Evolutionary conservation across 768 basidiomycete species (phyloP).

Genomic region (Boletellus sp.): DNA sequence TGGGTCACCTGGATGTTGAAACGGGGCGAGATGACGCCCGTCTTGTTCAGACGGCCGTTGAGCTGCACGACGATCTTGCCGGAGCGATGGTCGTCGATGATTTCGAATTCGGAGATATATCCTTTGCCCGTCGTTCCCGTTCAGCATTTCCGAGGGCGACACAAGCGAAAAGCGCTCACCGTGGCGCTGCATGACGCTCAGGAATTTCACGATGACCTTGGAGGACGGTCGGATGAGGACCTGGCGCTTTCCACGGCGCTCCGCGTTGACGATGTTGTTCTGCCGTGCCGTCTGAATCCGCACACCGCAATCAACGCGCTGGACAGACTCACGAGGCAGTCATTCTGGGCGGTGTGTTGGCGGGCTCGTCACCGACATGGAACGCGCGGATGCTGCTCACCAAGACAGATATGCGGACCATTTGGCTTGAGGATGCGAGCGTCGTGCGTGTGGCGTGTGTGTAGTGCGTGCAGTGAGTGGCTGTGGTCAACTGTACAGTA

Average conservation of each 20-base stretch:
- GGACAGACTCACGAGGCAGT: conserved; percentile 46
- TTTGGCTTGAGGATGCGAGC: conserved; percentile 37
- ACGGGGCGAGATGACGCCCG: conserved; percentile 99
- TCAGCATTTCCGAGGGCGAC: too few relatives aligned
- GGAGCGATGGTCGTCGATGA: conserved; percentile 97
- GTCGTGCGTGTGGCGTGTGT: neutral
- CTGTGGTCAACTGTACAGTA: conserved; percentile 27
- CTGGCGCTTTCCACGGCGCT: conserved; percentile 99
- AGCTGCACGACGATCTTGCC: conserved; percentile 98
- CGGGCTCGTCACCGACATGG: neutral
- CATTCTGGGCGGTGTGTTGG: conserved; percentile 40
- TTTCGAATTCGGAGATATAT: conserved; percentile 99
- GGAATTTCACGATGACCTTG: conserved; percentile 97
- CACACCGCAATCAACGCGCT: neutral
- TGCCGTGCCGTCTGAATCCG: conserved; percentile 26
- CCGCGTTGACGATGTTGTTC: conserved; percentile 99
- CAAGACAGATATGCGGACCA: conserved; percentile 88
- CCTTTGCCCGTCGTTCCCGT: too few relatives aligned
- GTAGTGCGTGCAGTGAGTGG: conserved; percentile 11
- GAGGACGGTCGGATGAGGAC: conserved; percentile 96
- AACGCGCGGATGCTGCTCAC: conserved; percentile 36
- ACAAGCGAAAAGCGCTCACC: conserved; percentile 48
- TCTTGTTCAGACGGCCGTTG: conserved; percentile 98
- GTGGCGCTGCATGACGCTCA: conserved; percentile 98
- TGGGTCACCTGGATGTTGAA: conserved; percentile 93